Percentiles rank a stretch among this genome's conserved stretches.
Conservation (phyloP, 108 stramenopile genomes). For the Poteriospumella lacustris region DNA sequence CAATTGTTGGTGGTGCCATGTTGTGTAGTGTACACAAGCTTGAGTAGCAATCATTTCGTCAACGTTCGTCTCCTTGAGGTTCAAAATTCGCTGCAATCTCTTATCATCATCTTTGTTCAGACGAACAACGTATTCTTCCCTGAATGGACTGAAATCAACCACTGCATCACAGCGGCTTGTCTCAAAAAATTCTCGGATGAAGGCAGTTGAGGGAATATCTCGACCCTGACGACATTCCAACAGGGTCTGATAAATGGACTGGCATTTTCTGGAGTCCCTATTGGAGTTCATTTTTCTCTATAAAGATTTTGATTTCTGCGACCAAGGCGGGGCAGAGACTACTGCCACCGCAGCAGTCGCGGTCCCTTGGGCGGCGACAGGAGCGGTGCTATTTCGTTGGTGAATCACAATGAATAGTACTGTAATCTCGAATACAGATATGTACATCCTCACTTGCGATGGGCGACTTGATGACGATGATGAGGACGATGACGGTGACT, state of each 20-base stretch:
- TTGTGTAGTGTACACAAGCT: slow-evolving; percentile 13
- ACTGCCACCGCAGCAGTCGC: too few relatives aligned
- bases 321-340: too few relatives aligned
- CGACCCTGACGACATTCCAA: neutral
- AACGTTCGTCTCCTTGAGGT: neutral
- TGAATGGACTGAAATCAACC: neutral
- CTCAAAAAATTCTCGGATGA: slow-evolving; percentile 5
- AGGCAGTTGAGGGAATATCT: slow-evolving; percentile 18
- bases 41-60: slow-evolving; percentile 14
- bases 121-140: neutral
- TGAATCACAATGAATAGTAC: too few relatives aligned
- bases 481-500: too few relatives aligned
- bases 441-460: too few relatives aligned
- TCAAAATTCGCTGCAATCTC: neutral
- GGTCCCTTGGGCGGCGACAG: too few relatives aligned
- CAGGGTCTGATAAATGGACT: slow-evolving; percentile 24
- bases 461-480: too few relatives aligned
- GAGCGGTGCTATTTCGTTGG: too few relatives aligned
- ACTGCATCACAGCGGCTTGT: slow-evolving; percentile 1
- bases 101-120: slow-evolving; percentile 2
- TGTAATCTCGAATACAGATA: too few relatives aligned
- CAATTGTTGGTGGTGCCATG: slow-evolving; percentile 22
- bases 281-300: too few relatives aligned
- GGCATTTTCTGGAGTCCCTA: slow-evolving; percentile 5
- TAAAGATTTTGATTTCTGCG: too few relatives aligned